Percentiles rank a stretch among this genome's conserved stretches.
phyloP scores from a whole-genome alignment of 192 early-diverging fungal genomes.

The Phycomyces nitens region DNA sequence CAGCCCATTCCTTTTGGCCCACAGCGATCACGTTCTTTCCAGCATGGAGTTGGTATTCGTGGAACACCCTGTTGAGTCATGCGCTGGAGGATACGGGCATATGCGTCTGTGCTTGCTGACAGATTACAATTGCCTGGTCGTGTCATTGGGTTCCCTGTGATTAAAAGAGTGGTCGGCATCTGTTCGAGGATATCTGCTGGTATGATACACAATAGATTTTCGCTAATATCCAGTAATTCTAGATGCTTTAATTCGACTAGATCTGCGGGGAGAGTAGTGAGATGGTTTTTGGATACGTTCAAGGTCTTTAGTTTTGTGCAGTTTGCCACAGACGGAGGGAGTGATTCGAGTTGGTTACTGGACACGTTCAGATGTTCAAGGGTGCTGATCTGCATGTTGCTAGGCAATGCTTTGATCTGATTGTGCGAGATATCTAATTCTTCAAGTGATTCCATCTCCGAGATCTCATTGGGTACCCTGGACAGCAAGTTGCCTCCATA shows the following conservation, averaged over 20 bases:
- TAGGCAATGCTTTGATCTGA: constrained; percentile 39
- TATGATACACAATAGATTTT: constrained; percentile 35
- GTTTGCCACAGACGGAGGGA: constrained; percentile 48
- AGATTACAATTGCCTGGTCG: constrained; percentile 33
- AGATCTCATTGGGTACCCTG: constrained; percentile 38
- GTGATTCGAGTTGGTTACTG: constrained; percentile 46
- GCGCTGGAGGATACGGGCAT: constrained; percentile 18
- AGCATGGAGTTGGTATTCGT: neutral
- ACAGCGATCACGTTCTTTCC: constrained; percentile 10
- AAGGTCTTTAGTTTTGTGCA: constrained; percentile 20
- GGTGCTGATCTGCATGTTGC: constrained; percentile 7
- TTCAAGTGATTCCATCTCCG: constrained; percentile 37
- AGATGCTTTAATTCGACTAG: constrained; percentile 22
- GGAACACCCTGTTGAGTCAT: constrained; percentile 31
- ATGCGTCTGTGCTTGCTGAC: constrained; percentile 8
- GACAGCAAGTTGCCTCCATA: constrained; percentile 47
- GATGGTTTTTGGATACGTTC: constrained; percentile 36
- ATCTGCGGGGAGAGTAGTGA: constrained; percentile 28
- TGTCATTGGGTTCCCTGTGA: constrained; percentile 53
- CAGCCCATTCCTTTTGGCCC: constrained; percentile 28
- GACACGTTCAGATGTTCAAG: constrained; percentile 38
- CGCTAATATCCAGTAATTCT: constrained; percentile 34
- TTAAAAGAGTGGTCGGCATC: constrained; percentile 44
- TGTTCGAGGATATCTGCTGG: constrained; percentile 31
- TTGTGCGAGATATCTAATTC: constrained; percentile 55